These are phyloP conservation scores for Hymenoscyphus fraxineus DNA, from an alignment of 2,329 filamentous ascomycete genomes.

Conservation along the genomic window DNA sequence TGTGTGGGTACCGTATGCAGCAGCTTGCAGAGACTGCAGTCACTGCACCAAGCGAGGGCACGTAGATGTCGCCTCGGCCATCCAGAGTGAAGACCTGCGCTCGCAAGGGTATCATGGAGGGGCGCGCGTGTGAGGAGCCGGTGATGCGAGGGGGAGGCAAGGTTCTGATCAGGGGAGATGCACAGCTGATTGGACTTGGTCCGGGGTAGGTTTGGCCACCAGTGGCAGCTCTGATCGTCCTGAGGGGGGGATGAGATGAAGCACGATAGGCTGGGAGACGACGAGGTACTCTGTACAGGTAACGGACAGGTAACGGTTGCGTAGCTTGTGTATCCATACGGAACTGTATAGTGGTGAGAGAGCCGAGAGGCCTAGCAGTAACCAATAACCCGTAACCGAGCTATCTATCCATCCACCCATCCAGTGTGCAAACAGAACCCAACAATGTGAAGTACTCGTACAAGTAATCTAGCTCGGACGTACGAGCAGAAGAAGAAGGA, in stretches of 20 bases:
- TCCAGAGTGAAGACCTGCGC: background rate
- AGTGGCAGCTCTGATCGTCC: too few species aligned
- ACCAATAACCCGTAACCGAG: background rate
- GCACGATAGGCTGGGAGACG: background rate
- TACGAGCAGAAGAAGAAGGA: background rate
- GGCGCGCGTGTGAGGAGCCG: background rate
- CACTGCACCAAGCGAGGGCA: background rate
- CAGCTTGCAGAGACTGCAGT: background rate
- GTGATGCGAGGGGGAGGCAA: background rate
- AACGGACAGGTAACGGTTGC: too few species aligned
- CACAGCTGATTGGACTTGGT: background rate
- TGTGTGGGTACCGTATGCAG: background rate
- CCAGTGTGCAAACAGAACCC: background rate
- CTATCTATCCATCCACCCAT: background rate
- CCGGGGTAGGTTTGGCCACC: background rate
- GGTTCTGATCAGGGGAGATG: background rate
- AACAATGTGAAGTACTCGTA: background rate
- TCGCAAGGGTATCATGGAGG: background rate
- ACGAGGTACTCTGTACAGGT: background rate
- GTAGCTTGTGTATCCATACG: too few species aligned
- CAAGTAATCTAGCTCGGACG: background rate
- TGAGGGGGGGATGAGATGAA: background rate
- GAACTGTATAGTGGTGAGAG: background rate
- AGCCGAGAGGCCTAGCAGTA: background rate
- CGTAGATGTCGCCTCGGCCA: background rate